Evolutionary conservation across 2,329 filamentous ascomycete genomes (phyloP), one percentile per base, ranked within the genome.

Genomic region (Scedosporium dehoogii): DNA sequence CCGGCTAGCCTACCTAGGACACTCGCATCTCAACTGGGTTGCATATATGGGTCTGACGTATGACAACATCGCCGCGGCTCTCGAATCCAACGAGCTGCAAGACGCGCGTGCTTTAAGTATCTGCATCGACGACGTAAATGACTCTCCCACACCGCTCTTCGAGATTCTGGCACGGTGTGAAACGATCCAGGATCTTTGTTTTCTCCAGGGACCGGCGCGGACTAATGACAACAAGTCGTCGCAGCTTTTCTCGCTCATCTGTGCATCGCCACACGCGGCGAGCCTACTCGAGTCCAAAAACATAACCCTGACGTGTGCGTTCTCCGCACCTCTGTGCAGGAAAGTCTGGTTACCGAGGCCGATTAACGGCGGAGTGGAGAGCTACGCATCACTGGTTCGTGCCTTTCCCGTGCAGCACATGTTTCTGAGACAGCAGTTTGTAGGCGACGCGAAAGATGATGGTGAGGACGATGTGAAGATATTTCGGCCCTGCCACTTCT

Each of bases 351-450:
- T 55, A 1, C 27, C 9, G 18, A 25, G 51, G 10, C 14, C 5
- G 4, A 51, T 10, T 1, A 42, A 44, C 6, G 21, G 4, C 41
- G 18, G 42, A 21, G 9, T 51, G 58, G n/a, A 27, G 9, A 48
- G 44, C 44, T 6, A 57, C 59, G 16, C 41, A 12, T 9, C 41
- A 4, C 25, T 60, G n/a, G 18, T 16, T 23, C 6, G 9, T 4
- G 62, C 25, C 1, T 59, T 42, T 14, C 62, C 62, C n/a, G 55
- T 63, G 4, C 62, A 61, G 55, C 59, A 61, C 27, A 63, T 63
- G 59, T 63, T 61, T 44, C 58, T 63, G 41, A 58, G 59, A 4
- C 51, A 33, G 62, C 62, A 63, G 42, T 29, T 59, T 44, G 48
- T 56, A 1, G 16, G 25, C 25, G 41, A 44, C 27, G 23, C 25